Base-by-base conservation (phyloP, 2,329 filamentous ascomycete genomes). In the Aspergillus aculeatus region DNA sequence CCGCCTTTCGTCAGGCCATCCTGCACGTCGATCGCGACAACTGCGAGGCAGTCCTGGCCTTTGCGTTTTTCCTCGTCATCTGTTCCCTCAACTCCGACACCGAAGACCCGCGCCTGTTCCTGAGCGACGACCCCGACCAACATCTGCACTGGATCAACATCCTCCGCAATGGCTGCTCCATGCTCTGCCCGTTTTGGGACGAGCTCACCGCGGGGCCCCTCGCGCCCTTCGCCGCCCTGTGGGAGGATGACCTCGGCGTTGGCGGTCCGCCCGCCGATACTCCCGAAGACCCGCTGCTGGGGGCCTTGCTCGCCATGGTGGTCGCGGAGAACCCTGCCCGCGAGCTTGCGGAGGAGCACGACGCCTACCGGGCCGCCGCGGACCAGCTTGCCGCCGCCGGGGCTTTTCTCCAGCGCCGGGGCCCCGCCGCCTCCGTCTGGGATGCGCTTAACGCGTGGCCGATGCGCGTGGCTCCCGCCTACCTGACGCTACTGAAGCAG, bases 131-230 rank as follows among this genome's bases (percentile, higher is more conserved):
- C 19, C 23, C 19, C 23, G 26, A n/a, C 51, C 24, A 23, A 3
- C 16, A 54, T 16, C 35, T 41, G 26, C 44, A 52, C 32, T 58
- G 57, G 57, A 29, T 58, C 11, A 29, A 54, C 50, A 23, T 58
- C 50, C 51, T 58, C 16, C 57, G 57, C n/a, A 35, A 24, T 29
- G 57, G 57, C 23, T 58, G 57, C 47, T 58, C 57, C 14, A 58
- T 58, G 57, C 23, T 58, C 19, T 58, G 57, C 24, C 29, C 26
- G 9, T 16, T 54, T 2, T 58, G 57, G 57, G 51, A 50, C 4
- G 21, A 14, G 14, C 23, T 58, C 24, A 21, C 21, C 6, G 24
- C 16, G 3, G 51, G 57, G 0, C 50, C 57, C 14, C 16, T 54
- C 9, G 19, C 10, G 16, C 14, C 51, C 12, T 31, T 58, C 5